Conservation (phyloP, 306 rosid species). For the Pyrus betulifolia region DNA sequence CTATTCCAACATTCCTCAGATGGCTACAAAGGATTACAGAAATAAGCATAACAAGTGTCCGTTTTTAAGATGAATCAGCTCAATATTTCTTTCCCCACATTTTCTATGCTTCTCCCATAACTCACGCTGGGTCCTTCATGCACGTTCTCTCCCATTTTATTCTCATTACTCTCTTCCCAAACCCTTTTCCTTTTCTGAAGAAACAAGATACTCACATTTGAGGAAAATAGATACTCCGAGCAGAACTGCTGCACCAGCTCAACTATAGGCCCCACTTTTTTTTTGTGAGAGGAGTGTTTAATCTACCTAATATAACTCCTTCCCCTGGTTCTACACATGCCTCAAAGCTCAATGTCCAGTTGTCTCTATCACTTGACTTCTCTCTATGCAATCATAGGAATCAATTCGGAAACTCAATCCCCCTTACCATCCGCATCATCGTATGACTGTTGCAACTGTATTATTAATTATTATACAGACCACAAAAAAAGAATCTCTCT, state of each 20-base stretch:
- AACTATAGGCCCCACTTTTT: neutral
- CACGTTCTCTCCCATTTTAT: neutral
- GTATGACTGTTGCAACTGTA: neutral
- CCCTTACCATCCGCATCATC: neutral
- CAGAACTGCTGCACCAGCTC: neutral
- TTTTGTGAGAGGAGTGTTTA: neutral
- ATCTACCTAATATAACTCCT: neutral
- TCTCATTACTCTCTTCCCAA: neutral
- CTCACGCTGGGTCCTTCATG: neutral
- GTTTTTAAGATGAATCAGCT: neutral
- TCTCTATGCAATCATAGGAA: neutral
- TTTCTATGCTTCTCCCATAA: neutral
- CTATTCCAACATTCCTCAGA: neutral
- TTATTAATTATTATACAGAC: neutral
- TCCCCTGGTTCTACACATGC: neutral
- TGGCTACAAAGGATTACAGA: neutral
- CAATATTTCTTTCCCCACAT: neutral
- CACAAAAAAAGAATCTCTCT: neutral
- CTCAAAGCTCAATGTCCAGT: neutral
- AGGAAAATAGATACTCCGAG: neutral
- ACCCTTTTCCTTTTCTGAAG: neutral
- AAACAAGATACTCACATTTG: neutral
- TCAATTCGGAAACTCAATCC: neutral
- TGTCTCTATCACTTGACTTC: neutral
- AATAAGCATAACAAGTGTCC: neutral